Conservation (phyloP, 202 grass and related monocot genomes). For the Dendrocalamus latiflorus region DNA sequence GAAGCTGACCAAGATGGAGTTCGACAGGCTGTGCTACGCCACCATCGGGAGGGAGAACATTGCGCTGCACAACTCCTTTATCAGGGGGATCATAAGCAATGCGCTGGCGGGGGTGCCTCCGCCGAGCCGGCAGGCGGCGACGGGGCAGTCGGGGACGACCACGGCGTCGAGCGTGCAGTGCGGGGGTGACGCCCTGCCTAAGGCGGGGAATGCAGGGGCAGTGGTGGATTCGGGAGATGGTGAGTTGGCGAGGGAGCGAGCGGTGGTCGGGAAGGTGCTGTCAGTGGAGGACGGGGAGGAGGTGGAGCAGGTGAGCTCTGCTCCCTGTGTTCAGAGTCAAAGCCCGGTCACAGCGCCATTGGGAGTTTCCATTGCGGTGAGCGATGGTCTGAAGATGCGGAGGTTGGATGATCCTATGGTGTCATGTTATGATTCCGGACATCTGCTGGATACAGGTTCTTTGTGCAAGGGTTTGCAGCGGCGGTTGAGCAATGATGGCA, state of each 20-base stretch:
- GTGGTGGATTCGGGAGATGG: conserved; percentile 37
- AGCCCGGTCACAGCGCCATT: conserved; percentile 54
- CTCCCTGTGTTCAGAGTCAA: conserved; percentile 60
- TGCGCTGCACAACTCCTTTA: conserved; percentile 60
- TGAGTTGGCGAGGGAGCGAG: conserved; percentile 38
- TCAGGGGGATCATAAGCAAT: conserved; percentile 63
- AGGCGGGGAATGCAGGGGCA: conserved; percentile 37
- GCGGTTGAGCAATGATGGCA: conserved; percentile 37
- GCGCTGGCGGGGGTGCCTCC: conserved; percentile 50
- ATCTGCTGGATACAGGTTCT: conserved; percentile 46
- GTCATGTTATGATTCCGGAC: conserved; percentile 35
- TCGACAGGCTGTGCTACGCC: conserved; percentile 42
- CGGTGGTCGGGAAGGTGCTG: conserved; percentile 44
- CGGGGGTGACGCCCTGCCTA: conserved; percentile 28
- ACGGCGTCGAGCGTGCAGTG: conserved; percentile 46
- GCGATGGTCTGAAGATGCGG: background rate
- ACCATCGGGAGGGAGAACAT: conserved; percentile 78
- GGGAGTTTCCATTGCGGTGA: conserved; percentile 30
- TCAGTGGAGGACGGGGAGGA: conserved; percentile 85
- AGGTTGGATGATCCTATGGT: background rate
- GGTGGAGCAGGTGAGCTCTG: conserved; percentile 69
- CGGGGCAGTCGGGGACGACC: conserved; percentile 54
- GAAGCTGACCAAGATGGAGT: conserved; percentile 64
- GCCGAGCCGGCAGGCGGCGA: conserved; percentile 48
- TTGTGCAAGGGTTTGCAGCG: conserved; percentile 39